A percentile compares a stretch with the other conserved stretches of the same genome.
These are phyloP conservation scores for Saksenaea oblongispora DNA, from an alignment of 371 early-diverging fungal species.

Conservation along the genomic window DNA sequence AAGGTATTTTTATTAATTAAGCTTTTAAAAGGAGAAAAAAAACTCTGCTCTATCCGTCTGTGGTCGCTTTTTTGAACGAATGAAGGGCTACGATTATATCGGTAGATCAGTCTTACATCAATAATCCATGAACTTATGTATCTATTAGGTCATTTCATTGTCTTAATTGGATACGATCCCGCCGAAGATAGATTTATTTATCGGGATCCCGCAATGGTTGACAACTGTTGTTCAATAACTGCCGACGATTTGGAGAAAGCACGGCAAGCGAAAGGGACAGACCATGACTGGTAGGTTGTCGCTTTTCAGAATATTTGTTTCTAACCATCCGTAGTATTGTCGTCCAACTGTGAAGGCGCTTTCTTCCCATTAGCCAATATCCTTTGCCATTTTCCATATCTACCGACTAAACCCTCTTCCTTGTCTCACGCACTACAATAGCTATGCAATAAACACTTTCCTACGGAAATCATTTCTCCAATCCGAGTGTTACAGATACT, in stretches of 20 bases:
- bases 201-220: slow-evolving; percentile 68
- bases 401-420: too few relatives aligned
- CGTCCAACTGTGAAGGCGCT: not conserved
- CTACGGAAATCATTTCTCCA: too few relatives aligned
- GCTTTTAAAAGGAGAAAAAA: slow-evolving; percentile 29
- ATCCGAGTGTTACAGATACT: too few relatives aligned
- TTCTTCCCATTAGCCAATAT: not conserved
- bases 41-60: slow-evolving; percentile 32
- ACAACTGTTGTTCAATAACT: slow-evolving; percentile 57
- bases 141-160: slow-evolving; percentile 66
- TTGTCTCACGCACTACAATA: too few relatives aligned
- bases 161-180: slow-evolving; percentile 67
- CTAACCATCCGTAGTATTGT: not conserved
- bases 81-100: slow-evolving; percentile 52
- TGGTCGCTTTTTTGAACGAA: slow-evolving; percentile 36
- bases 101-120: slow-evolving; percentile 23
- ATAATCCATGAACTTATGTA: not conserved
- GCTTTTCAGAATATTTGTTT: not conserved
- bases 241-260: slow-evolving; percentile 60
- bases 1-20: not conserved
- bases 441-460: too few relatives aligned
- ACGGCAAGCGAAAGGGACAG: slow-evolving; percentile 59
- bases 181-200: slow-evolving; percentile 62
- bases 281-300: slow-evolving; percentile 59
- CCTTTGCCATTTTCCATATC: too few relatives aligned